Evolutionary conservation across 1,284 basidiomycete genomes (phyloP).

Genomic region (Trichosporon ovoides): DNA sequence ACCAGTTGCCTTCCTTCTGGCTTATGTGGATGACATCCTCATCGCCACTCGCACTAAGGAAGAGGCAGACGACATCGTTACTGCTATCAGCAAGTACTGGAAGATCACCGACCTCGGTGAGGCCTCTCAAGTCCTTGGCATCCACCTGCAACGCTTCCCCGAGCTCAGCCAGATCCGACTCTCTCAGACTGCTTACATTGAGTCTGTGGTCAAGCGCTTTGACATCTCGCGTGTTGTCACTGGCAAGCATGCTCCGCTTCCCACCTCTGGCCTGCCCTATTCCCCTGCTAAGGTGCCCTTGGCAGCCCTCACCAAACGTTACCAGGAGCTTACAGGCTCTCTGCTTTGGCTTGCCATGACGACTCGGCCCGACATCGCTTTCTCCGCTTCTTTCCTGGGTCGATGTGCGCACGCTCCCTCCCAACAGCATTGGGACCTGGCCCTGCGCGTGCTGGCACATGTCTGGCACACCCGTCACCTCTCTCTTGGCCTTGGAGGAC

Average conservation of each 20-base stretch:
- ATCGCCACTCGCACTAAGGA: constrained; percentile 6
- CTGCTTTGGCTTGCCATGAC: constrained; percentile 27
- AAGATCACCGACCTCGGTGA: constrained; percentile 31
- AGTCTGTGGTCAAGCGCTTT: constrained; percentile 44
- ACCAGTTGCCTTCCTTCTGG: constrained; percentile 10
- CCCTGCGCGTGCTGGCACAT: constrained; percentile 50
- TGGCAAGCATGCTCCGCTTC: too few relatives aligned
- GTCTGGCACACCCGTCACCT: constrained; percentile 41
- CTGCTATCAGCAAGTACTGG: constrained; percentile 21
- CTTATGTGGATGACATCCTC: constrained; percentile 23
- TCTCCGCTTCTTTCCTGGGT: constrained; percentile 27
- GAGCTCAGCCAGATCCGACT: constrained; percentile 34
- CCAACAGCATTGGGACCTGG: constrained; percentile 47
- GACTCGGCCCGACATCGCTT: constrained; percentile 18
- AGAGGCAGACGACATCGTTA: constrained; percentile 19
- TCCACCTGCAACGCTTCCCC: constrained; percentile 37
- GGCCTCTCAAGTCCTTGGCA: constrained; percentile 27
- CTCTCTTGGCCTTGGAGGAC: constrained; percentile 37
- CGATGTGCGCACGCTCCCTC: constrained; percentile 21
- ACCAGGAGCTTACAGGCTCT: constrained; percentile 28
- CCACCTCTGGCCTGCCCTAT: background rate
- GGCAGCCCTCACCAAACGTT: background rate
- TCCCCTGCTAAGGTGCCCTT: background rate
- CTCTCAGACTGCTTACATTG: constrained; percentile 49
- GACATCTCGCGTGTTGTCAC: background rate